Base-by-base conservation (phyloP, 202 grass and related monocot species). In the Bolboschoenoplectus hybrid region DNA sequence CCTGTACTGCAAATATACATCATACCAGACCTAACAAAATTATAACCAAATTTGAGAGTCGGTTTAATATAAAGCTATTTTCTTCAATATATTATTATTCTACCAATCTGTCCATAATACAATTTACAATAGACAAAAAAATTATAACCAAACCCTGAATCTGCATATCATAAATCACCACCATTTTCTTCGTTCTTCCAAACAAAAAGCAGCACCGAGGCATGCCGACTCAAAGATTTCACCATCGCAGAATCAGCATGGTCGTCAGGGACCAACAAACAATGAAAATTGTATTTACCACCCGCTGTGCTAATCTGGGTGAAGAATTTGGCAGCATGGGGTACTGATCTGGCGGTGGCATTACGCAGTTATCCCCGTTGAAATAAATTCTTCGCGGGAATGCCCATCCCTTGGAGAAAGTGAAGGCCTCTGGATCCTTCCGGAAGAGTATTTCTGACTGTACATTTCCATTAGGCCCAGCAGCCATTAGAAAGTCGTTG, bases 291-390 rank as follows among this genome's bases (percentile, higher is more conserved):
- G 68, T 63, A 62, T 92, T 74, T 77, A 87, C 49, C 69, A 88
- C 69, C 11, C 62, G 82, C 4, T 64, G 50, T 60, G 51, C 73
- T 50, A 84, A 57, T 47, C 67, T 85, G 13, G 86, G 81, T 0
- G 89, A 93, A 72, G 85, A 86, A 87, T 99, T 99, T 32, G 93
- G 97, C 39, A 99, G 76, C 92, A 87, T 90, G 16, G 97, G 97
- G 67, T 99, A 94, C 43, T 88, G 88, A 89, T 99, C 97, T 53
- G 97, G 92, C 34, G 93, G 88, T 3, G 97, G 97, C 97, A 97
- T 97, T 73, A 99, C 97, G 6, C 97, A 96, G 74, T 96, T 96
- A 69, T 98, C 97, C 12, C 97, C 97, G 6, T 98, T 96, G 89
- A 96, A 99, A 88, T 94, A 96, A 63, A 98, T 67, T 41, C 90